Base-by-base conservation (phyloP, 2,329 filamentous ascomycete species). In the Fusarium sarcochroum region DNA sequence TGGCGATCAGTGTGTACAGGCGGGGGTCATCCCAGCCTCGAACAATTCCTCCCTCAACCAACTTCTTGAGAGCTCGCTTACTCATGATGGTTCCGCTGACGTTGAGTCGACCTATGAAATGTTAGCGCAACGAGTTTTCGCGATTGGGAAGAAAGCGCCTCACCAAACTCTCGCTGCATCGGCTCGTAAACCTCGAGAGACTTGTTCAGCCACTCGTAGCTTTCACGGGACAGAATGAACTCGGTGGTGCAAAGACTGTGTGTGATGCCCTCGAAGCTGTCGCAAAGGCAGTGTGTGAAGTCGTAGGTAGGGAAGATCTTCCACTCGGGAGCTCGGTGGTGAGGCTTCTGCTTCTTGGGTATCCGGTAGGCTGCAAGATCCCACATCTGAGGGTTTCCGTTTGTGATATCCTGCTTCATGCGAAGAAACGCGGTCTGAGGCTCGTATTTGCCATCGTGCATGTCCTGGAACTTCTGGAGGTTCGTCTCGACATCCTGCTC, bases 281-380 rank as follows among this genome's bases (percentile, higher is more conserved):
- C 96, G 73, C 93, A 95, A 21, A 98, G 84, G 78, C 93, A 97
- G 82, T 97, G 93, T 0, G 91, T 92, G 77, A 97, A 97, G 78
- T 97, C 94, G 76, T 98, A 98, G 0, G 95, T 97, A 0, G 96
- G 96, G 78, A 97, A 98, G 67, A 98, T 97, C 79, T 90, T 91
- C 94, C 94, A 98, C 76, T 91, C 89, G 30, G 92, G 93, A 0
- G 94, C 97, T 35, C 93, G 88, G 79, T 93, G 89, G 77, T 97
- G 93, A 42, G 89, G 86, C 63, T 84, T 85, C 59, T 87, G 81
- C 41, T 92, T 89, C 74, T 91, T 87, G 64, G 93, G 86, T 56
- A 98, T 90, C 63, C 95, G 89, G 80, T 97, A 98, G 17, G 95
- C 95, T 3, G 93, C 92, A 54, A 97, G 82, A 83, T 98, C 95